Evolutionary conservation across 352 stramenopile species (phyloP).

Genomic region (Globisporangium megalacanthum): DNA sequence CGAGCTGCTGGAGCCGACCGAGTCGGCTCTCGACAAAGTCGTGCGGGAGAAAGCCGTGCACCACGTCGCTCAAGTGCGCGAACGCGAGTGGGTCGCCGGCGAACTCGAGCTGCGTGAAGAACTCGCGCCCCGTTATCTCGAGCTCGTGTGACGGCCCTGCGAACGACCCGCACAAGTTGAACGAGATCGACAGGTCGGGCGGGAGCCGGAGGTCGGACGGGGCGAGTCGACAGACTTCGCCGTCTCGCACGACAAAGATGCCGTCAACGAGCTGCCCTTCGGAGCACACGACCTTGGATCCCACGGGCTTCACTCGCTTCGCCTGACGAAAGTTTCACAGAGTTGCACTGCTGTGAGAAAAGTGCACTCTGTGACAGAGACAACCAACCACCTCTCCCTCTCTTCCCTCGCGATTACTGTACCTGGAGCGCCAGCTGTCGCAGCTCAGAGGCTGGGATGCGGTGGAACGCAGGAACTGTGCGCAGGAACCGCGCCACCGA

Average conservation of each 20-base stretch:
- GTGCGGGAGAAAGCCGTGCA: constrained; percentile 48
- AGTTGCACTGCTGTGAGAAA: background rate
- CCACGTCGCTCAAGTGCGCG: constrained; percentile 30
- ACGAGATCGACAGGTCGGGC: constrained; percentile 40
- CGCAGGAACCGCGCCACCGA: constrained; percentile 29
- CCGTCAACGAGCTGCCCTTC: constrained; percentile 53
- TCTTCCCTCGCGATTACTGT: constrained; percentile 1
- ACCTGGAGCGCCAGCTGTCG: constrained; percentile 21
- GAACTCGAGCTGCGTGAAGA: constrained; percentile 55
- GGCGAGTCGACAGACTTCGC: constrained; percentile 40
- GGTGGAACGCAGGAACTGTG: constrained; percentile 33
- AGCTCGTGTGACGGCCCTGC: constrained; percentile 15
- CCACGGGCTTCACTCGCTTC: constrained; percentile 35
- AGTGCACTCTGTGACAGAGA: too few relatives aligned
- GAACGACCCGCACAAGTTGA: constrained; percentile 42
- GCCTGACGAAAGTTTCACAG: constrained; percentile 9
- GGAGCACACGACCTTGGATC: constrained; percentile 44
- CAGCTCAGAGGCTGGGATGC: constrained; percentile 26
- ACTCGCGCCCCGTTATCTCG: constrained; percentile 25
- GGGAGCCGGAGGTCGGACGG: constrained; percentile 32
- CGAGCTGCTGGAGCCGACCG: constrained; percentile 7
- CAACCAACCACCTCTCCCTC: too few relatives aligned
- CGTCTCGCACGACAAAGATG: constrained; percentile 42
- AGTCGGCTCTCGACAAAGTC: constrained; percentile 26
- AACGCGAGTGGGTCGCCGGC: constrained; percentile 43